Percentiles rank a stretch among this genome's conserved stretches.
Conservation (phyloP, 2,329 filamentous ascomycete species). For the Fusarium coicis region DNA sequence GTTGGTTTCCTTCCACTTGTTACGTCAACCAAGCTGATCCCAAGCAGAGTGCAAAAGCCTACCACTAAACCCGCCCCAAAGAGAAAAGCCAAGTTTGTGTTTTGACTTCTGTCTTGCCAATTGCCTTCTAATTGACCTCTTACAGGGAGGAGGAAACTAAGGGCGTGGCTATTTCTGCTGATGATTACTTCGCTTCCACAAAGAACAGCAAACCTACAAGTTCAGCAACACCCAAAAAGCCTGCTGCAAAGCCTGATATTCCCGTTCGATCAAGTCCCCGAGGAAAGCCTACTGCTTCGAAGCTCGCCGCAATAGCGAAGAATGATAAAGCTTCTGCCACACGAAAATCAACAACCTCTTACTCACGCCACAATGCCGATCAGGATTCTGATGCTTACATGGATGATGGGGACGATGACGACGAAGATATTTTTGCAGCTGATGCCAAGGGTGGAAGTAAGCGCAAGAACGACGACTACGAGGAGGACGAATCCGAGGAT, state of each 20-base stretch:
- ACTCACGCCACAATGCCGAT: constrained; percentile 55
- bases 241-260: constrained; percentile 53
- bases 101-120: not conserved
- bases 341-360: constrained; percentile 55
- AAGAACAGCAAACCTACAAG: constrained; percentile 55
- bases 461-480: constrained; percentile 78
- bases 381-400: constrained; percentile 69
- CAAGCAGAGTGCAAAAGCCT: constrained; percentile 62
- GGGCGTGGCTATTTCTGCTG: constrained; percentile 64
- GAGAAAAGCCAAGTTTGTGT: constrained; percentile 66
- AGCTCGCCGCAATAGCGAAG: constrained; percentile 42
- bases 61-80: constrained; percentile 58
- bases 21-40: constrained; percentile 22
- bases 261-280: constrained; percentile 66
- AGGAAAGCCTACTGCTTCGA: constrained; percentile 53
- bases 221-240: constrained; percentile 54
- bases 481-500: constrained; percentile 79
- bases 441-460: constrained; percentile 74
- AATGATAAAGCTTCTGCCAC: constrained; percentile 50
- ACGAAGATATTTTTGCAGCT: constrained; percentile 85
- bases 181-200: constrained; percentile 66
- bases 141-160: constrained; percentile 55
- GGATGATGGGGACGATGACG: constrained; percentile 76
- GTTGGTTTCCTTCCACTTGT: constrained; percentile 37
- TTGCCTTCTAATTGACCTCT: constrained; percentile 5